A percentile compares a stretch with the other conserved stretches of the same genome.
Conservation (phyloP, 768 basidiomycete species). For the Butyriboletus loyo region DNA sequence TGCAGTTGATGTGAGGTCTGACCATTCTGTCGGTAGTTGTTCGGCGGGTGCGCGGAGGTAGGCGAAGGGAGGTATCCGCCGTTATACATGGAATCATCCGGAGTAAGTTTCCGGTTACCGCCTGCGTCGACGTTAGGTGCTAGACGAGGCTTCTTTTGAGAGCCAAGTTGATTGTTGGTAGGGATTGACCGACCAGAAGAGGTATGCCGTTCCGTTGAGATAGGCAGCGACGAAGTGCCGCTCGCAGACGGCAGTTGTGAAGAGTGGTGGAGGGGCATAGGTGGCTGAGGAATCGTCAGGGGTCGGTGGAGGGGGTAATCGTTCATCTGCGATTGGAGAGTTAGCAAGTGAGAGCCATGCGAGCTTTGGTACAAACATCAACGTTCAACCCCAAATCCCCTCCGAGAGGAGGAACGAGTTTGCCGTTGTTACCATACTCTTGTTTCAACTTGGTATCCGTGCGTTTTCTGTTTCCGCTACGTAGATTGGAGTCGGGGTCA, state of each 20-base stretch:
- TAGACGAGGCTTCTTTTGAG: constrained; percentile 33
- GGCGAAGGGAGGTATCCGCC: constrained; percentile 32
- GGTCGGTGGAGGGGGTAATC: constrained; percentile 31
- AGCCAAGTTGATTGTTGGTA: constrained; percentile 20
- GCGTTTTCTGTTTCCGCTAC: constrained; percentile 20
- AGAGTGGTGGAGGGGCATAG: constrained; percentile 30
- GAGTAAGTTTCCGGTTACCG: constrained; percentile 22
- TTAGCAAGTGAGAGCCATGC: background rate
- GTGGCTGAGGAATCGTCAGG: constrained; percentile 33
- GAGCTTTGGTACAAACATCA: constrained; percentile 21
- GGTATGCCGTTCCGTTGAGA: constrained; percentile 34
- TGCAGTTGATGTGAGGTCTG: constrained; percentile 25
- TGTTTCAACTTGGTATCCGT: constrained; percentile 29
- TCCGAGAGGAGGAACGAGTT: constrained; percentile 15
- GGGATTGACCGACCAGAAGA: constrained; percentile 32
- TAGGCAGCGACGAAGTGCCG: constrained; percentile 28
- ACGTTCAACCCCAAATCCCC: constrained; percentile 20
- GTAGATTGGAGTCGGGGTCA: constrained; percentile 26
- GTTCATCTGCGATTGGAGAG: constrained; percentile 15
- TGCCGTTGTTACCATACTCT: constrained; percentile 23
- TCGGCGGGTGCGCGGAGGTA: constrained; percentile 26
- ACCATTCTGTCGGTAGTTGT: constrained; percentile 29
- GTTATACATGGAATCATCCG: constrained; percentile 31
- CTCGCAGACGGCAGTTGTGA: constrained; percentile 22
- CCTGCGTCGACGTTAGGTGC: constrained; percentile 19